Conservation (phyloP, 495 filamentous ascomycete species). For the Hamigera avellanea region DNA sequence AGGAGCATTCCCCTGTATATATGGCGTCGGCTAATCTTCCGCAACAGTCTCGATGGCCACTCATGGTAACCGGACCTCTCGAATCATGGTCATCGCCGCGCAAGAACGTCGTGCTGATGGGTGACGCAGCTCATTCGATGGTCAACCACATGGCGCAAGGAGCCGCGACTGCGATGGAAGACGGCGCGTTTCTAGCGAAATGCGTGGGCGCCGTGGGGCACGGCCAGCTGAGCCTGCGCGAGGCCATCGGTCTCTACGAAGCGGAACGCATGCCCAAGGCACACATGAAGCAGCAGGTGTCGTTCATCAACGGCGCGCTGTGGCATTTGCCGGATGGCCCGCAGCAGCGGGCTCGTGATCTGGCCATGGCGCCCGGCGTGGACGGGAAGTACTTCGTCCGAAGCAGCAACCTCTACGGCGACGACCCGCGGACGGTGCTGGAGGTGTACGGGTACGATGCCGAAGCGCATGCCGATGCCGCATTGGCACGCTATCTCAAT, state of each 20-base stretch:
- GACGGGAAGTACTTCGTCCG: slow-evolving; percentile 8
- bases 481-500: not conserved
- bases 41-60: slow-evolving; percentile 15
- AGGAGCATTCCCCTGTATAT: too few relatives aligned
- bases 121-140: slow-evolving; percentile 39
- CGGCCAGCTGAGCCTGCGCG: slow-evolving; percentile 8
- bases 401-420: slow-evolving; percentile 33
- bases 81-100: slow-evolving; percentile 19
- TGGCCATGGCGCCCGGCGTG: slow-evolving; percentile 18
- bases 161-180: slow-evolving; percentile 30
- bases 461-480: slow-evolving; percentile 3
- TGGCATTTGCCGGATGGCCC: slow-evolving; percentile 33
- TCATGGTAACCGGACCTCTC: slow-evolving; percentile 18
- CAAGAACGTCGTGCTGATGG: slow-evolving; percentile 22
- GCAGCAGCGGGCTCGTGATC: slow-evolving; percentile 22
- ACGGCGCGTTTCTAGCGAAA: slow-evolving; percentile 14
- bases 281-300: slow-evolving; percentile 16
- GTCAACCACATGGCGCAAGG: slow-evolving; percentile 33
- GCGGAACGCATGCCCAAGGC: slow-evolving; percentile 17
- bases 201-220: slow-evolving; percentile 9
- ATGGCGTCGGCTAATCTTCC: too few relatives aligned
- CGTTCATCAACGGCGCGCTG: slow-evolving; percentile 17
- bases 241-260: slow-evolving; percentile 13
- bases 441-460: slow-evolving; percentile 32
- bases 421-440: slow-evolving; percentile 21